Conservation (phyloP, 768 basidiomycete genomes). For the Trametes sanguinea region DNA sequence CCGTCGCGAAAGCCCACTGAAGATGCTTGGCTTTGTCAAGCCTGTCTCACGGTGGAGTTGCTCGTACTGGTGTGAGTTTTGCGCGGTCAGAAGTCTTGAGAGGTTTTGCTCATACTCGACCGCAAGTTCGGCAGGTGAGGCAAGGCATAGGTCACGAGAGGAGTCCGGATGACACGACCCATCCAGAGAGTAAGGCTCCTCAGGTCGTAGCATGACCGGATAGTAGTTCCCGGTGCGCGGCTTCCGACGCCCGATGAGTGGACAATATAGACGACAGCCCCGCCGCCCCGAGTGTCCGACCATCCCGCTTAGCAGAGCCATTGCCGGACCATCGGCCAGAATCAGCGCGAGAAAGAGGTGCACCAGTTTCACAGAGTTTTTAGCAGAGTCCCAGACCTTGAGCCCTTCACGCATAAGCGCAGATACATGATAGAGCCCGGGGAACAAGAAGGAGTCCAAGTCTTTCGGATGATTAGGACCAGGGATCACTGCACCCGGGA, state of each 20-base stretch:
- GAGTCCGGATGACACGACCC: slow-evolving; percentile 35
- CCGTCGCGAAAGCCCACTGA: slow-evolving; percentile 30
- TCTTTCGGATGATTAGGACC: neutral
- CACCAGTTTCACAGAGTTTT: neutral
- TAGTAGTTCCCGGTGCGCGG: slow-evolving; percentile 35
- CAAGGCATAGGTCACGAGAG: slow-evolving; percentile 13
- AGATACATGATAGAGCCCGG: neutral
- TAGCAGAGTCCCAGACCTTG: slow-evolving; percentile 31
- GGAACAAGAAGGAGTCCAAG: neutral
- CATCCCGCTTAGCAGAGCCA: slow-evolving; percentile 34
- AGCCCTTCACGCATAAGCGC: slow-evolving; percentile 26
- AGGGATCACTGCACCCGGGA: neutral
- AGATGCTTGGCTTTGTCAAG: slow-evolving; percentile 38
- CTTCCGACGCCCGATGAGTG: slow-evolving; percentile 33
- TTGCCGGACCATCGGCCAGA: slow-evolving; percentile 13
- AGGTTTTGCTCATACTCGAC: neutral
- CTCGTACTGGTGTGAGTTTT: slow-evolving; percentile 24
- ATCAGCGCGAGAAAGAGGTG: slow-evolving; percentile 6
- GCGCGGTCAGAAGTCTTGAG: neutral
- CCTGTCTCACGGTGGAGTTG: slow-evolving; percentile 33
- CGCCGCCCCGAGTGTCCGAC: slow-evolving; percentile 37
- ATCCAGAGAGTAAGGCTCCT: slow-evolving; percentile 16
- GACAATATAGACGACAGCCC: slow-evolving; percentile 40
- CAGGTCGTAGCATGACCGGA: slow-evolving; percentile 33
- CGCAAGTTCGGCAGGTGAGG: neutral